Percentiles rank a stretch among this genome's conserved stretches.
Evolutionary conservation across 2,329 filamentous ascomycete species (phyloP).

Genomic region (Claviceps sp.): DNA sequence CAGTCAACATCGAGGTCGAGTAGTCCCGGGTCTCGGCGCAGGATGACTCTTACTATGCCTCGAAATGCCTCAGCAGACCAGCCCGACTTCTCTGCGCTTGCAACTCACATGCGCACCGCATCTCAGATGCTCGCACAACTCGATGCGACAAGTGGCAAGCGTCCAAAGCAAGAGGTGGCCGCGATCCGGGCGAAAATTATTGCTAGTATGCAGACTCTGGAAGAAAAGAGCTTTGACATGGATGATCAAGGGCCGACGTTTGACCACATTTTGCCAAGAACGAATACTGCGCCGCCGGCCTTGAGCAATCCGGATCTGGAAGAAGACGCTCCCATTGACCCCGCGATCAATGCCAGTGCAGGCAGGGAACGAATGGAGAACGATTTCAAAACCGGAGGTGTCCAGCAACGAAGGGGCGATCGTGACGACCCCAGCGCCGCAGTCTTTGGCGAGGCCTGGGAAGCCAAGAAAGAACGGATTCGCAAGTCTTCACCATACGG

Average conservation of each 20-base stretch:
- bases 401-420: conserved; percentile 67
- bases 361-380: conserved; percentile 80
- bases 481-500: conserved; percentile 73
- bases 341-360: conserved; percentile 51
- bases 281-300: conserved; percentile 35
- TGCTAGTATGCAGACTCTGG: conserved; percentile 76
- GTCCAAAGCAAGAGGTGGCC: conserved; percentile 67
- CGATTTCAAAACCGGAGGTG: conserved; percentile 73
- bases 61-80: conserved; percentile 49
- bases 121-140: conserved; percentile 79
- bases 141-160: conserved; percentile 66
- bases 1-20: conserved; percentile 52
- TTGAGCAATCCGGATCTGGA: conserved; percentile 37
- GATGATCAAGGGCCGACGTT: conserved; percentile 67
- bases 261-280: conserved; percentile 68
- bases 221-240: conserved; percentile 70
- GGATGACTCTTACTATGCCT: conserved; percentile 44
- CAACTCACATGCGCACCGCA: conserved; percentile 77
- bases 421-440: conserved; percentile 76
- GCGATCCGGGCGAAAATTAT: conserved; percentile 79
- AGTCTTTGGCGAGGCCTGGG: conserved; percentile 78
- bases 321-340: conserved; percentile 36
- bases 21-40: conserved; percentile 48
- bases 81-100: conserved; percentile 68
- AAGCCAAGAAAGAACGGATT: conserved; percentile 71